Percentiles rank a stretch among this genome's conserved stretches.
These are phyloP conservation scores for Xylaria castorea DNA, from an alignment of 495 filamentous ascomycete species.

Conservation along the genomic window DNA sequence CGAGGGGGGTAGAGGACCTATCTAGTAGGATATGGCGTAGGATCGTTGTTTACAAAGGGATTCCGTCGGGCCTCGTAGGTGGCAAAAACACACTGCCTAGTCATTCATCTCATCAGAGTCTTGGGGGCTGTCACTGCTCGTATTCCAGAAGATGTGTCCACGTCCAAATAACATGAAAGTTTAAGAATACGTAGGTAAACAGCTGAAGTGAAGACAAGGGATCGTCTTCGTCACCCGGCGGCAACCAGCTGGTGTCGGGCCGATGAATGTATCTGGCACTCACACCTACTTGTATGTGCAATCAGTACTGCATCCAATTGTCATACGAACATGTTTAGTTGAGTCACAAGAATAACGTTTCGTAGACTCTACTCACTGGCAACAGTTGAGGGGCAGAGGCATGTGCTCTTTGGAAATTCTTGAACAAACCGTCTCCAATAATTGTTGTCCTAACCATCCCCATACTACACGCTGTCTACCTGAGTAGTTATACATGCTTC, in stretches of 20 bases:
- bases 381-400: neutral
- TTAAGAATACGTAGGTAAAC: neutral
- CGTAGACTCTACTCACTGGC: neutral
- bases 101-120: neutral
- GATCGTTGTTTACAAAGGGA: neutral
- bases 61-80: neutral
- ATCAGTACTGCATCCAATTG: neutral
- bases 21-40: neutral
- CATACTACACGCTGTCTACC: slow-evolving; percentile 14
- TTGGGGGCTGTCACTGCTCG: neutral
- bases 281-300: too few relatives aligned
- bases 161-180: neutral
- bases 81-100: neutral
- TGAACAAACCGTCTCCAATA: slow-evolving; percentile 8
- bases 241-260: slow-evolving; percentile 5
- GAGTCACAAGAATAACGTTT: neutral
- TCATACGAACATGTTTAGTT: neutral
- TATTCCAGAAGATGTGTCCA: neutral
- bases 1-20: neutral
- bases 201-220: neutral
- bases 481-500: slow-evolving; percentile 26
- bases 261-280: neutral
- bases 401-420: neutral
- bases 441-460: slow-evolving; percentile 7
- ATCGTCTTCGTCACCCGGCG: neutral